phyloP scores from a whole-genome alignment of 257 asterid species.

The Agastache rugosa region DNA sequence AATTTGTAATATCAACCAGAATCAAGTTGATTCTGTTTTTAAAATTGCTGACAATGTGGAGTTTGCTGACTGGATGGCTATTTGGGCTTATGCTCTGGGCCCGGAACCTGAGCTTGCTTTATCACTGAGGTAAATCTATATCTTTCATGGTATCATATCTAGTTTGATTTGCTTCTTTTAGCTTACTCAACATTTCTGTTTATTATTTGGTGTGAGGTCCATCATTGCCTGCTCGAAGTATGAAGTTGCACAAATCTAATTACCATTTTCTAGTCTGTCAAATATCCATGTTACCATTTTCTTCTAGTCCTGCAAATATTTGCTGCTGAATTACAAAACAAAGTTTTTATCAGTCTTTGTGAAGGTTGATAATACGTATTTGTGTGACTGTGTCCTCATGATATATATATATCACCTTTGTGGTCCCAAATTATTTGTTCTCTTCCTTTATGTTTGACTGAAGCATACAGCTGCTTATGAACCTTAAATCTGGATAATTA shows the following conservation, averaged over 20 bases:
- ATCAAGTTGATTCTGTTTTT: constrained; percentile 50
- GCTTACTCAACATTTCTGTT: not conserved
- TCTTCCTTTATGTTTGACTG: constrained; percentile 16
- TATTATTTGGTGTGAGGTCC: constrained; percentile 13
- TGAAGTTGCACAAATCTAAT: not conserved
- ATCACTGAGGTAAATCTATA: constrained; percentile 61
- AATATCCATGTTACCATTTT: constrained; percentile 8
- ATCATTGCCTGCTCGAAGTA: constrained; percentile 3
- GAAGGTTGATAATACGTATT: constrained; percentile 18
- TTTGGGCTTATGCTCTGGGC: constrained; percentile 98
- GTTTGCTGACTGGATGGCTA: constrained; percentile 85
- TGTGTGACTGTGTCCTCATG: constrained; percentile 28
- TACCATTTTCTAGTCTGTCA: constrained; percentile 13
- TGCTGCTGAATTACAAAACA: constrained; percentile 23
- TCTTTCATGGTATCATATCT: constrained; percentile 6
- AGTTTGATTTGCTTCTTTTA: constrained; percentile 24
- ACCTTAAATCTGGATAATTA: constrained; percentile 24
- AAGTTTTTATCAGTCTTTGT: constrained; percentile 8
- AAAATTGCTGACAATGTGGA: constrained; percentile 40
- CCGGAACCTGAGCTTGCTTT: constrained; percentile 99
- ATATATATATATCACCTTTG: not conserved
- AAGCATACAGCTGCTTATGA: constrained; percentile 3
- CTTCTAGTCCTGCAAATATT: not conserved
- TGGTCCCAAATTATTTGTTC: not conserved
- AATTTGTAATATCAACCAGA: constrained; percentile 47